These are phyloP conservation scores for Harringtonia lauricola DNA, from an alignment of 2,329 filamentous ascomycete genomes.

Conservation along the genomic window DNA sequence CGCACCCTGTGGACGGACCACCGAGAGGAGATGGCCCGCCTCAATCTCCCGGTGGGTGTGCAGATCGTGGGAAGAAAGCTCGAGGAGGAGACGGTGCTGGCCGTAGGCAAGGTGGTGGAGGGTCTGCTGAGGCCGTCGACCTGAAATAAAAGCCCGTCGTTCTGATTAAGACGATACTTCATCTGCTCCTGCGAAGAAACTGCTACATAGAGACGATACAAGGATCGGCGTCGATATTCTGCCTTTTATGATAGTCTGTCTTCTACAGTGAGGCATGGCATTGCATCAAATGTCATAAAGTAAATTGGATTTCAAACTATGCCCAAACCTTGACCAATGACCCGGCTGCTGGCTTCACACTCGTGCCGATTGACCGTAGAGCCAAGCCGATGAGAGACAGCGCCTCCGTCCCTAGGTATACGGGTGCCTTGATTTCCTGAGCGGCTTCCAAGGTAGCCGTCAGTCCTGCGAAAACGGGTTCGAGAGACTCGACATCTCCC, in stretches of 20 bases:
- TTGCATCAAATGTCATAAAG: too few species aligned
- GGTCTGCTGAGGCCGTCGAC: slow-evolving; percentile 6
- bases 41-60: slow-evolving; percentile 36
- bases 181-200: too few species aligned
- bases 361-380: slow-evolving; percentile 11
- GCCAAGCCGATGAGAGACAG: slow-evolving; percentile 24
- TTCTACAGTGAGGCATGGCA: too few species aligned
- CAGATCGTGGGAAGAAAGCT: slow-evolving; percentile 40
- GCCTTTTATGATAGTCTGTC: too few species aligned
- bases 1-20: slow-evolving; percentile 32
- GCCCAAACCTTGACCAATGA: slow-evolving; percentile 17
- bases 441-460: slow-evolving; percentile 29
- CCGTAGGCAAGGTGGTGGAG: slow-evolving; percentile 25
- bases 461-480: slow-evolving; percentile 20
- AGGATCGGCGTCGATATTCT: too few species aligned
- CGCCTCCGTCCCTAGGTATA: slow-evolving; percentile 29
- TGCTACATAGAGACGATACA: too few species aligned
- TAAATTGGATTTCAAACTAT: too few species aligned
- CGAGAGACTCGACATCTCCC: slow-evolving; percentile 15
- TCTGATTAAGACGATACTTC: too few species aligned
- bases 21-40: slow-evolving; percentile 22
- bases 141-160: too few species aligned
- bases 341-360: slow-evolving; percentile 8
- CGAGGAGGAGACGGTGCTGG: slow-evolving; percentile 44
- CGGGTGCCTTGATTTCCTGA: slow-evolving; percentile 27